Evolutionary conservation across 495 filamentous ascomycete genomes (phyloP), one percentile per base, ranked within the genome.

Genomic region (Clavariopsis aquatica): DNA sequence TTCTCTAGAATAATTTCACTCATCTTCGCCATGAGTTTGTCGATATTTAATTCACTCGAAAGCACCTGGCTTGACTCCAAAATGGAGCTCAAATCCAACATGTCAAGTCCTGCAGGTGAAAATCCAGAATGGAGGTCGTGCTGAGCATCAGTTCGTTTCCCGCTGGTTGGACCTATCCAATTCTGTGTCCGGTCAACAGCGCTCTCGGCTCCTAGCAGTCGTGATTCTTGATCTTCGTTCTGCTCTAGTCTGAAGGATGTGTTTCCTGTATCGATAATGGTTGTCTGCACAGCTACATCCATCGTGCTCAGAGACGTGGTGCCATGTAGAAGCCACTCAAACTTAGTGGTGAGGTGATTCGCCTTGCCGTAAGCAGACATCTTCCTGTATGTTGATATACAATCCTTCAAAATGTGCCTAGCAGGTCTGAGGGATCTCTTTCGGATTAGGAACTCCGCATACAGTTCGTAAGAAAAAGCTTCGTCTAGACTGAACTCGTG

Each of bases 21-120:
- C 89, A 96, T 95, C 59, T 91, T 94, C 57, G 86, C 85, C 43
- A 96, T 78, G 8, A 96, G 84, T 53, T 87, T 85, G 62, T 96
- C 91, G 22, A 96, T 86, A 60, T 90, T 84, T 29, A 96, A 80
- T 58, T 95, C 90, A 27, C 91, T 95, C 13, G 92, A 95, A 71
- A 96, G 90, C 46, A 95, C 86, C 78, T 96, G 92, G 46, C 88
- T 93, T 17, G 89, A 93, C 69, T 92, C 87, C 10, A 96, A 81
- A 55, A 96, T 96, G 43, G 88, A 91, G 49, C 90, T 86, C 56
- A 96, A 73, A 73, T 96, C 92, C 56, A 96, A 90, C 76, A 95
- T 92, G 74, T 96, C 92, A 62, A 79, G 60, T 15, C 76, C 76
- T 4, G 73, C 66, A 26, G 73, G 74, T 1, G 73, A 69, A 13